A percentile compares a stretch with the other conserved stretches of the same genome.
phyloP scores from a whole-genome alignment of 208 protist species.

The Crithidia brevicula region DNA sequence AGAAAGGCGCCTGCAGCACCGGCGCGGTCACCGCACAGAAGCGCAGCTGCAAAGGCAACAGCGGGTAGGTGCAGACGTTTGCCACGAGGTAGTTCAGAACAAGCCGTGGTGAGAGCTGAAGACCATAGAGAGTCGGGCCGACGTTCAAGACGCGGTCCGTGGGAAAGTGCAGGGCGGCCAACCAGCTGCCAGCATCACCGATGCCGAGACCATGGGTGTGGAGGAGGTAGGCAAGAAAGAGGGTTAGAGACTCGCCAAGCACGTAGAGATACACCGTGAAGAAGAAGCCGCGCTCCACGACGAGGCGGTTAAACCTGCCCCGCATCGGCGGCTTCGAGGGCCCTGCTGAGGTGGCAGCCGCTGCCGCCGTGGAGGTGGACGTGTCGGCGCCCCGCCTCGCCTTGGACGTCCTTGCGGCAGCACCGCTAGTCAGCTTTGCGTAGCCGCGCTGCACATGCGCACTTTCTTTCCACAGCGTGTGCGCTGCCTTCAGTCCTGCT shows the following conservation, averaged over 20 bases:
- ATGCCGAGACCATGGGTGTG: slow-evolving; percentile 57
- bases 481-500: no score
- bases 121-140: slow-evolving; percentile 46
- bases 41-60: slow-evolving; percentile 47
- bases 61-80: slow-evolving; percentile 60
- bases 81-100: slow-evolving; percentile 73
- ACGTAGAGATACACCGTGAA: slow-evolving; percentile 73
- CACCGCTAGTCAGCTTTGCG: neutral
- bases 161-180: slow-evolving; percentile 26
- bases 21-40: slow-evolving; percentile 56
- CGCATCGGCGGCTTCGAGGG: slow-evolving; percentile 36
- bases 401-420: neutral
- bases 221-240: slow-evolving; percentile 54
- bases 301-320: slow-evolving; percentile 79
- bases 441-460: no score
- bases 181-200: slow-evolving; percentile 60
- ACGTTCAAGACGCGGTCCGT: slow-evolving; percentile 43
- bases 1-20: slow-evolving; percentile 20
- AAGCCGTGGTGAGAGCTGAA: slow-evolving; percentile 62
- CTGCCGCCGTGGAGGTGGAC: neutral
- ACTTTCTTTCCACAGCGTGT: no score
- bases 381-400: no score
- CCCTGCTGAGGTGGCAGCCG: neutral
- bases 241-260: slow-evolving; percentile 66
- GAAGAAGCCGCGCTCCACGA: slow-evolving; percentile 45